Conservation (phyloP, 805 yeast genomes). For the Starmerella geochares region DNA sequence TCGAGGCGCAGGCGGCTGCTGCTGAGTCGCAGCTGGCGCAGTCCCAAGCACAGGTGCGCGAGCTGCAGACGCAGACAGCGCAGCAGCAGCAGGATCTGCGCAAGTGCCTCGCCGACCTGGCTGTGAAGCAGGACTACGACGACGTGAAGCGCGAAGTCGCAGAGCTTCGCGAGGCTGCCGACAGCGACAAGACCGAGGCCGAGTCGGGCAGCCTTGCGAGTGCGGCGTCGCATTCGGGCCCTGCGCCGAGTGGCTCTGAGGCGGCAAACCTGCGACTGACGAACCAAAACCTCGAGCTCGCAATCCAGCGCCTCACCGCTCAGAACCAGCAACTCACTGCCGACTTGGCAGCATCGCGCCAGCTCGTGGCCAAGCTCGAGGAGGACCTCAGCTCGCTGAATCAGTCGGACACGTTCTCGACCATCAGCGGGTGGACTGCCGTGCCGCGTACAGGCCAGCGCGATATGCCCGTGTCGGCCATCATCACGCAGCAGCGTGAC, state of each 20-base stretch:
- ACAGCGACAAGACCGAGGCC: constrained; percentile 1
- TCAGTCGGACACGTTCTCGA: constrained; percentile 27
- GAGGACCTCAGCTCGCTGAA: constrained; percentile 43
- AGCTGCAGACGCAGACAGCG: constrained; percentile 4
- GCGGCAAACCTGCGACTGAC: not conserved
- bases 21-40: constrained; percentile 3
- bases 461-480: constrained; percentile 41
- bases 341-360: constrained; percentile 32
- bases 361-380: constrained; percentile 56
- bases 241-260: not conserved
- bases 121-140: constrained; percentile 48
- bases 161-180: constrained; percentile 55
- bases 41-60: constrained; percentile 4
- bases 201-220: not conserved
- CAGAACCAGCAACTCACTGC: constrained; percentile 14
- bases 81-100: constrained; percentile 10
- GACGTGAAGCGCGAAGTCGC: constrained; percentile 44
- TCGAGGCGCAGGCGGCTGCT: constrained; percentile 14
- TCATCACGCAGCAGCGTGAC: constrained; percentile 90
- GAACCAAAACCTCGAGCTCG: constrained; percentile 1
- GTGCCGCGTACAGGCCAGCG: constrained; percentile 34
- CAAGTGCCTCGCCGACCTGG: constrained; percentile 12
- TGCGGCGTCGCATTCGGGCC: not conserved
- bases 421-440: constrained; percentile 32
- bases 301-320: constrained; percentile 1